Base-by-base conservation (phyloP, 2,329 filamentous ascomycete species). In the Falciphora oryzae region DNA sequence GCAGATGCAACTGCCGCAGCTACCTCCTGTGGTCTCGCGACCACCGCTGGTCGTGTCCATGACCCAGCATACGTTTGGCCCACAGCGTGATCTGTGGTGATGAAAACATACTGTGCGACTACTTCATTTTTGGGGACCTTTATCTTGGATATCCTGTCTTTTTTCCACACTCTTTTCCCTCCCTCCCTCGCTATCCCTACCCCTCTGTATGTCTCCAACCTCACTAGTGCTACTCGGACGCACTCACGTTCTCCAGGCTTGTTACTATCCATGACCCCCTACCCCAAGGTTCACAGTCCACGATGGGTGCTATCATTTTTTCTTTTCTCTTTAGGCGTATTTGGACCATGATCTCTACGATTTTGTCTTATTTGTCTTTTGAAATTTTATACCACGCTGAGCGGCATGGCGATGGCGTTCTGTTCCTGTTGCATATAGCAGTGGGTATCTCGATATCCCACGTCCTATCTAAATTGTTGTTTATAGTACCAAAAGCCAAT, bases 341-440 rank as follows among this genome's bases (percentile, higher is more conserved):
- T n/a, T 53, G 22, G 44, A 53, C 3, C 22, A 53, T 53, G 44
- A 53, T 11, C 22, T 53, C 8, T 25, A 25, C 44, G 44, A 25
- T 8, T 53, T 53, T 53, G 22, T 53, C 44, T 53, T 53, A 22
- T 25, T 25, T 53, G 38, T 18, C 10, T 22, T 50, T 50, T n/a
- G 22, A n/a, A 22, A 22, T 53, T 53, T 53, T 53, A 53, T 53
- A 53, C 44, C 44, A 53, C 44, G 44, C 44, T 53, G 14, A 53
- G 44, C 44, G n/a, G 44, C 44, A 53, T 53, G 44, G 44, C 44
- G 44, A 53, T 25, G 44, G 44, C 44, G 44, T 53, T 53, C 22
- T 53, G 22, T 53, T 53, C 44, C n/a, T 53, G 44, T 53, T 53
- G 44, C 44, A 53, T 53, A 53, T 53, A 53, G 44, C 44, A n/a